Evolutionary conservation across 805 yeast genomes (phyloP).

Genomic region (Dipodascopsis uninucleata): DNA sequence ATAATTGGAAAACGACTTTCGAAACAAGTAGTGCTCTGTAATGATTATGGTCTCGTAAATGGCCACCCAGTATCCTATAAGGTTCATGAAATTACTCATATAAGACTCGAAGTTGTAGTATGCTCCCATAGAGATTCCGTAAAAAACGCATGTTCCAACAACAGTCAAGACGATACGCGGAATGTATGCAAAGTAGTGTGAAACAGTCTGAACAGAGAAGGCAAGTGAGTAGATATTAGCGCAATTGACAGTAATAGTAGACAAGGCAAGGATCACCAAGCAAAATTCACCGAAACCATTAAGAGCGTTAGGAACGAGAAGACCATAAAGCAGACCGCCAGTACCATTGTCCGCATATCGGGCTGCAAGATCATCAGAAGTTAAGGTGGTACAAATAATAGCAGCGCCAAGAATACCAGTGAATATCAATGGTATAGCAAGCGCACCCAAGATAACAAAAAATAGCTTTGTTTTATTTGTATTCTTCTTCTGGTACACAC

Average conservation of each 20-base stretch:
- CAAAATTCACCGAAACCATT: constrained; percentile 88
- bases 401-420: constrained; percentile 84
- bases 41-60: constrained; percentile 70
- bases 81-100: constrained; percentile 81
- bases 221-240: constrained; percentile 92
- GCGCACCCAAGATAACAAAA: constrained; percentile 58
- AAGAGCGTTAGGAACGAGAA: constrained; percentile 58
- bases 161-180: constrained; percentile 85
- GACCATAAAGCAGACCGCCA: constrained; percentile 80
- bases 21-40: constrained; percentile 78
- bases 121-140: constrained; percentile 87
- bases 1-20: constrained; percentile 58
- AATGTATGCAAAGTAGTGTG: constrained; percentile 65
- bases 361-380: constrained; percentile 45
- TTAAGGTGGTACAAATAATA: constrained; percentile 56
- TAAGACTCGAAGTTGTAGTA: constrained; percentile 67
- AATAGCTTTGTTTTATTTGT: constrained; percentile 59
- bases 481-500: constrained; percentile 74
- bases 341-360: constrained; percentile 50
- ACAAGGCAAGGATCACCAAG: constrained; percentile 77
- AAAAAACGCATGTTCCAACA: constrained; percentile 65
- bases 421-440: constrained; percentile 63
- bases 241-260: constrained; percentile 85
- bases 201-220: constrained; percentile 77
- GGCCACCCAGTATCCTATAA: constrained; percentile 86